Conservation (phyloP, 192 early-diverging fungal genomes). For the Backusella circina region DNA sequence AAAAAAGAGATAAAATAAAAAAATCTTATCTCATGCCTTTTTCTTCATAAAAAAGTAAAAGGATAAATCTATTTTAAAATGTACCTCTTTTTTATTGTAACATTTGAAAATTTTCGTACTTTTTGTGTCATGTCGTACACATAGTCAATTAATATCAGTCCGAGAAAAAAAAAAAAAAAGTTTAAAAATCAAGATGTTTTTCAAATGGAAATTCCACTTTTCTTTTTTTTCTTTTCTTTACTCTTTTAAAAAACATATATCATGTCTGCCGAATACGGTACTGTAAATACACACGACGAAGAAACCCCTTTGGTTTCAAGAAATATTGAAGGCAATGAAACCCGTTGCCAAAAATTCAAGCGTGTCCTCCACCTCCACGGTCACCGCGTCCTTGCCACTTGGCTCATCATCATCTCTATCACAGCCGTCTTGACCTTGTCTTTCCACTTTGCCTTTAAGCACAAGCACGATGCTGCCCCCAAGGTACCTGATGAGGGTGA, state of each 20-base stretch:
- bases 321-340: slow-evolving; percentile 1
- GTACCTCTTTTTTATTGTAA: background rate
- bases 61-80: background rate
- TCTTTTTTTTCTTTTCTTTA: background rate
- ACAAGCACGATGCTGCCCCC: background rate
- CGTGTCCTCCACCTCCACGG: slow-evolving; percentile 18
- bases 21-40: background rate
- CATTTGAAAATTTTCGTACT: background rate
- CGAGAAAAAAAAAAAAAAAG: background rate
- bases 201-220: background rate
- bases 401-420: slow-evolving; percentile 22
- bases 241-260: background rate
- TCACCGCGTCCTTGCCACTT: slow-evolving; percentile 23
- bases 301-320: slow-evolving; percentile 22
- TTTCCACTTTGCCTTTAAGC: slow-evolving; percentile 20
- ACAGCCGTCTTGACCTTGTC: slow-evolving; percentile 23
- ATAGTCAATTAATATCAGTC: background rate
- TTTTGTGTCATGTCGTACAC: background rate
- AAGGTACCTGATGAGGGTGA: background rate
- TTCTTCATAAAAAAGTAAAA: background rate
- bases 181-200: background rate
- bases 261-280: slow-evolving; percentile 35
- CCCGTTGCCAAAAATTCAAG: slow-evolving; percentile 22
- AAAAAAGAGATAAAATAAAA: background rate
- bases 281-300: slow-evolving; percentile 26